These are phyloP conservation scores for Aspergillus cejpii DNA, from an alignment of 2,329 filamentous ascomycete genomes.

Conservation along the genomic window DNA sequence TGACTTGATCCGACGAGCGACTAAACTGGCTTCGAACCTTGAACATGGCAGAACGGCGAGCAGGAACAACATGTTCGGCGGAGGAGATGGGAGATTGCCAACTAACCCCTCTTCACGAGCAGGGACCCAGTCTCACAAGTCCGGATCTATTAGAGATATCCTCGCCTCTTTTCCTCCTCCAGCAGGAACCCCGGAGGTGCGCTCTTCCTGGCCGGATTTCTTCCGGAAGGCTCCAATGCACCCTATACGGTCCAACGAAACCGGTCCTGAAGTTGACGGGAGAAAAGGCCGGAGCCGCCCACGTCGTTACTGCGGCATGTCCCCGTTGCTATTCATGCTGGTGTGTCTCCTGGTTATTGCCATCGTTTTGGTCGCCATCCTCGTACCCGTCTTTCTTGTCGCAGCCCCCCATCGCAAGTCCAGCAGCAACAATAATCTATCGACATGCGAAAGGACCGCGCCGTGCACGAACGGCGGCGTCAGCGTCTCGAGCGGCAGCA, in stretches of 20 bases:
- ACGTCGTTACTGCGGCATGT: slow-evolving; percentile 75
- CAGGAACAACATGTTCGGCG: slow-evolving; percentile 44
- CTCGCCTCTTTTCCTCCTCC: slow-evolving; percentile 60
- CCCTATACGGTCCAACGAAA: slow-evolving; percentile 25
- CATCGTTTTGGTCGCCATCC: slow-evolving; percentile 70
- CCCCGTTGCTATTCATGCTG: slow-evolving; percentile 68
- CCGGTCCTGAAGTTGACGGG: slow-evolving; percentile 14
- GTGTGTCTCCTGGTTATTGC: slow-evolving; percentile 59
- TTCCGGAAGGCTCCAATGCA: slow-evolving; percentile 33
- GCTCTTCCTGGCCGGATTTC: slow-evolving; percentile 36
- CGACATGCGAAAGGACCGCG: slow-evolving; percentile 53
- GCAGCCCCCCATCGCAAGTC: slow-evolving; percentile 49
- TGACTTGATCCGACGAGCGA: slow-evolving; percentile 84
- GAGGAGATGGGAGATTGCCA: slow-evolving; percentile 23
- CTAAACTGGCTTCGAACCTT: slow-evolving; percentile 76
- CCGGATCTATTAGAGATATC: slow-evolving; percentile 56
- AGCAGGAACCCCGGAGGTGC: slow-evolving; percentile 44
- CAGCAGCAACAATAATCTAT: slow-evolving; percentile 33
- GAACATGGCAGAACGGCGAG: slow-evolving; percentile 69
- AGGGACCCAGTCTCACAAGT: slow-evolving; percentile 33
- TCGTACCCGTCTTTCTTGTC: slow-evolving; percentile 66
- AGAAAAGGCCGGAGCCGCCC: slow-evolving; percentile 27
- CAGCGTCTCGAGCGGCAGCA: slow-evolving; percentile 59
- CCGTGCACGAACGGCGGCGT: slow-evolving; percentile 75
- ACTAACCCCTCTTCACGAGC: not conserved